Base-by-base conservation (phyloP, 768 basidiomycete genomes). In the Xanthoconium stramineum region DNA sequence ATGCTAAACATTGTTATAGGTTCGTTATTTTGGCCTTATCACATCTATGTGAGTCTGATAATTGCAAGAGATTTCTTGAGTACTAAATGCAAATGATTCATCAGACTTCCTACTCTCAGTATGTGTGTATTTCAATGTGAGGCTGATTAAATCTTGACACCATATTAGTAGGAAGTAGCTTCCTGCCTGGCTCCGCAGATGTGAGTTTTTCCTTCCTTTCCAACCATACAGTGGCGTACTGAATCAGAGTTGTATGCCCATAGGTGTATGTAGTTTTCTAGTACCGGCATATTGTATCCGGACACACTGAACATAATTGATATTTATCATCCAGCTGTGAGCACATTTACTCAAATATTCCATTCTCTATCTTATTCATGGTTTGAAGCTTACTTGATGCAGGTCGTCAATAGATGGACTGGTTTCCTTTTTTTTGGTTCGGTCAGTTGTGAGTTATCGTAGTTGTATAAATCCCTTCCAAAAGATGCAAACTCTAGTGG, bases 11-110 rank as follows among this genome's bases (percentile, higher is more conserved):
- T 35, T 30, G 10, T 35, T 33, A 11, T 50, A 61, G 60, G 58
- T 60, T 42, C 58, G 59, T 24, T 61, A 61, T 39, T 20, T 24
- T 17, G 59, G 59, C 6, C 46, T 55, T 19, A 37, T 6, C 15
- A 19, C 6, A 15, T 9, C 55, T 5, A 33, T 36, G 59, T 60
- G n/a, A 47, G 59, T 47, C 17, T 39, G 10, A 12, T 10, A 2
- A 40, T 20, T 8, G 11, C 20, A 29, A 2, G 2, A 5, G 11
- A 8, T 9, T 15, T 15, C 3, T 7, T 3, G 13, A 29, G 33
- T 15, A 0, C 39, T 58, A 15, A 52, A 11, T 38, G 15, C 15
- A 10, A 17, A 17, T 38, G 4, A 7, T 19, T 28, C 30, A 43
- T 51, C 30, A 60, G 60, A 48, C 13, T 17, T 17, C 3, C 12